phyloP scores from a whole-genome alignment of 768 basidiomycete species.

The Lentinula sp. region DNA sequence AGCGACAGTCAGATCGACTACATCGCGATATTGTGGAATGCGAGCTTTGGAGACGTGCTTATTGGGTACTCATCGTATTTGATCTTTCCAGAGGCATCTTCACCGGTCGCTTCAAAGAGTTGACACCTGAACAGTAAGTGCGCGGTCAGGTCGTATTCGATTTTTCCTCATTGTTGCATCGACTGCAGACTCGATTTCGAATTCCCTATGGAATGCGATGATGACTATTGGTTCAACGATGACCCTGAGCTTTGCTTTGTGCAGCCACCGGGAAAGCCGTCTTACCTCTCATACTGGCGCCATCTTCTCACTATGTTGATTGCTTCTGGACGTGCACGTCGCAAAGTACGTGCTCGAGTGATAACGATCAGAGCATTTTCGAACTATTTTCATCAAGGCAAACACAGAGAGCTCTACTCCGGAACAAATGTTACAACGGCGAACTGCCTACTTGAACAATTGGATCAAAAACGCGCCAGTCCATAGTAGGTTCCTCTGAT shows the following conservation, averaged over 20 bases:
- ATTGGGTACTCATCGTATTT: conserved; percentile 19
- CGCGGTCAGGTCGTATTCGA: conserved; percentile 8
- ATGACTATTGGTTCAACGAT: conserved; percentile 46
- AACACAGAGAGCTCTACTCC: neutral
- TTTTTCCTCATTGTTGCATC: neutral
- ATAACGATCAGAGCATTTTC: neutral
- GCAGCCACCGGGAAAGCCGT: conserved; percentile 42
- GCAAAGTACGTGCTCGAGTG: neutral
- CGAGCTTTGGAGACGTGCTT: conserved; percentile 43
- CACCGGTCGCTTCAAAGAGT: conserved; percentile 44
- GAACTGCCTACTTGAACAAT: conserved; percentile 36
- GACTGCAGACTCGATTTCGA: conserved; percentile 1
- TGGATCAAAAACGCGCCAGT: conserved; percentile 37
- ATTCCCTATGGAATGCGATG: conserved; percentile 40
- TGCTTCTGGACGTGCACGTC: conserved; percentile 41
- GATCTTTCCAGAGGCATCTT: conserved; percentile 38
- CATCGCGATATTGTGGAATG: conserved; percentile 23
- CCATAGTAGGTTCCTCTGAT: conserved; percentile 45
- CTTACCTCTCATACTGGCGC: conserved; percentile 33
- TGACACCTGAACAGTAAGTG: neutral
- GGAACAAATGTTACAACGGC: conserved; percentile 40
- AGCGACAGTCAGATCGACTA: neutral
- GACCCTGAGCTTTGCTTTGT: conserved; percentile 33
- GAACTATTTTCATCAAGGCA: neutral
- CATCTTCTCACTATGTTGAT: conserved; percentile 34